Percentiles rank a stretch among this genome's conserved stretches.
Conservation (phyloP, 2,329 filamentous ascomycete genomes). For the Sclerotinia spermophila region DNA sequence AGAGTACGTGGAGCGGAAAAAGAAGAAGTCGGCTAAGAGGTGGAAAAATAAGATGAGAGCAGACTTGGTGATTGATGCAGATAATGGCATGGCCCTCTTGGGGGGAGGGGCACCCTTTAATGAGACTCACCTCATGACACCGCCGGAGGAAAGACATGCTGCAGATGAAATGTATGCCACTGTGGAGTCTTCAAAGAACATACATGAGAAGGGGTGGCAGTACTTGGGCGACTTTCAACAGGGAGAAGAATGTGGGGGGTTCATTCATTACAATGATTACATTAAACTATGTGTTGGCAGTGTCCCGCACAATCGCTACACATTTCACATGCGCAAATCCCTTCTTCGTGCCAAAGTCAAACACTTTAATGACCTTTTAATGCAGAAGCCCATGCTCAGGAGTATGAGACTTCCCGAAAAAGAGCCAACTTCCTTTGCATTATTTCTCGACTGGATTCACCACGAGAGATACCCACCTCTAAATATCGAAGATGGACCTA, state of each 20-base stretch:
- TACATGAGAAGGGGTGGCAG: background rate
- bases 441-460: slow-evolving; percentile 1
- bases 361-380: background rate
- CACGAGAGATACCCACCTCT: background rate
- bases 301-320: background rate
- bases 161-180: background rate
- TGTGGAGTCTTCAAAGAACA: background rate
- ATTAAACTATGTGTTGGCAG: background rate
- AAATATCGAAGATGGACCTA: background rate
- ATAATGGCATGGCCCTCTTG: background rate
- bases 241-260: background rate
- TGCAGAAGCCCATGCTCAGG: too few species aligned
- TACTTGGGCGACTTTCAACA: too few species aligned
- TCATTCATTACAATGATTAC: too few species aligned
- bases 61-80: background rate
- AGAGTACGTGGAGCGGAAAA: background rate
- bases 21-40: background rate
- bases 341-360: background rate
- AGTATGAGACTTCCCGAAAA: background rate
- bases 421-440: background rate
- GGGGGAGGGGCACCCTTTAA: background rate
- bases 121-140: background rate
- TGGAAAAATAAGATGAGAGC: background rate
- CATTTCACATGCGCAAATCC: background rate
- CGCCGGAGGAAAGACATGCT: background rate